Percentiles rank a stretch among this genome's conserved stretches.
Conservation (phyloP, 2,329 filamentous ascomycete species). For the Colletotrichum neosansevieriae region DNA sequence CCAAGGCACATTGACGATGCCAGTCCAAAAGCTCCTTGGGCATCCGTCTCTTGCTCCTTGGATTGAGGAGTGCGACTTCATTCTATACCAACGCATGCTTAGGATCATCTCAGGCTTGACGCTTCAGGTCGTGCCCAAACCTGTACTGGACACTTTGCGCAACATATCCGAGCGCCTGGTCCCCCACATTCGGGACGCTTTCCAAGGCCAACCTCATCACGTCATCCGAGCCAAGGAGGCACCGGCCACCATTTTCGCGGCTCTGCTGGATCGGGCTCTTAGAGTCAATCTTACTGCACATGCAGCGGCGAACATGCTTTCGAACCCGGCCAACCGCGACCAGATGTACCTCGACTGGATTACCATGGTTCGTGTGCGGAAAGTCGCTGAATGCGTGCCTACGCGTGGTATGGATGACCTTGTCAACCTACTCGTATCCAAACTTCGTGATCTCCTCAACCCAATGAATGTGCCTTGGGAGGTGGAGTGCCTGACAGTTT, state of each 20-base stretch:
- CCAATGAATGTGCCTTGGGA: conserved; percentile 76
- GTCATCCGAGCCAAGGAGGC: conserved; percentile 89
- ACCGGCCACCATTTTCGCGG: conserved; percentile 89
- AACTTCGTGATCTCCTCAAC: conserved; percentile 78
- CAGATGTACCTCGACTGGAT: conserved; percentile 97
- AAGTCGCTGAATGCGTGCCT: conserved; percentile 73
- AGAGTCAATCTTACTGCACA: conserved; percentile 95
- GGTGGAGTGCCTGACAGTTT: conserved; percentile 70
- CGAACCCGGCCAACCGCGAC: conserved; percentile 87
- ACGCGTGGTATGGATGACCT: conserved; percentile 75
- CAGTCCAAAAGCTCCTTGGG: conserved; percentile 91
- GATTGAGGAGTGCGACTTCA: conserved; percentile 96
- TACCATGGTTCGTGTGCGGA: conserved; percentile 71
- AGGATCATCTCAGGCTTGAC: conserved; percentile 89
- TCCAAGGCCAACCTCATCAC: conserved; percentile 86
- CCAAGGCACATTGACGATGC: conserved; percentile 95
- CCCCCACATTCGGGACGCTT: conserved; percentile 84
- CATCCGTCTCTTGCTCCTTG: conserved; percentile 85
- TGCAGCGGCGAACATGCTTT: conserved; percentile 92
- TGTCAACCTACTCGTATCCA: conserved; percentile 70
- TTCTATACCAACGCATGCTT: conserved; percentile 98
- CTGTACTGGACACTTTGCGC: conserved; percentile 86
- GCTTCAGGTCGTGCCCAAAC: conserved; percentile 89
- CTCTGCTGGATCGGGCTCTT: conserved; percentile 85
- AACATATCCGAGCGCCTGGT: conserved; percentile 88